Percentiles rank a stretch among this genome's conserved stretches.
These are phyloP conservation scores for Geranium incanum DNA, from an alignment of 441 rosid species.

Conservation along the genomic window DNA sequence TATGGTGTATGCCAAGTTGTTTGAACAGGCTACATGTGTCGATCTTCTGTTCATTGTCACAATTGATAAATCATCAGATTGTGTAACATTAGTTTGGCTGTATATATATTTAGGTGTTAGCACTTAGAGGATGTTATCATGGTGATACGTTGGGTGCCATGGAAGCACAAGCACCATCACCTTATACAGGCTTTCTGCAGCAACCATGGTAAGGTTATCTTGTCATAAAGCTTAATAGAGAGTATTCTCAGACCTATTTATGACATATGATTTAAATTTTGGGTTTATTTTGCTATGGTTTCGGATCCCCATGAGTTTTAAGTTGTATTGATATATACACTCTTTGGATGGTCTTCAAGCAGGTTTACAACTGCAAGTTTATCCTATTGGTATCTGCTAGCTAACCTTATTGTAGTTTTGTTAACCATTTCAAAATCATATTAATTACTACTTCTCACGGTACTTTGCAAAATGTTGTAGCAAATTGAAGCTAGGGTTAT, in stretches of 20 bases:
- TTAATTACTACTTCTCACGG: not conserved
- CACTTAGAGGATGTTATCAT: slow-evolving; percentile 87
- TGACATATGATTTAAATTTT: not conserved
- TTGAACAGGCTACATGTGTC: not conserved
- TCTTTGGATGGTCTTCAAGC: not conserved
- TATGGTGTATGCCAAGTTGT: not conserved
- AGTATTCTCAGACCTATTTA: slow-evolving; percentile 8
- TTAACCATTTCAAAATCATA: not conserved
- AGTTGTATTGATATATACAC: not conserved
- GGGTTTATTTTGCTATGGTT: slow-evolving; percentile 8
- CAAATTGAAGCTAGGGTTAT: not conserved
- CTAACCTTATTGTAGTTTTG: not conserved
- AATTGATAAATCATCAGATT: not conserved
- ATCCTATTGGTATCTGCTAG: not conserved
- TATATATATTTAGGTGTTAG: slow-evolving; percentile 53
- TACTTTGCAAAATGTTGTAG: not conserved
- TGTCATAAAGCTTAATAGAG: slow-evolving; percentile 7
- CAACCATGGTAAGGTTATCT: slow-evolving; percentile 68
- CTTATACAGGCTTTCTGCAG: slow-evolving; percentile 81
- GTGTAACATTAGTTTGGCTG: slow-evolving; percentile 5
- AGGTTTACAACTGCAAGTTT: not conserved
- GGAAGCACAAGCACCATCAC: slow-evolving; percentile 97
- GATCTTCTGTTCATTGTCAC: not conserved
- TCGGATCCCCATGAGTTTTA: not conserved
- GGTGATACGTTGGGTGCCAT: slow-evolving; percentile 97